Evolutionary conservation across 495 filamentous ascomycete genomes (phyloP).

Genomic region (Cercophora sp.): DNA sequence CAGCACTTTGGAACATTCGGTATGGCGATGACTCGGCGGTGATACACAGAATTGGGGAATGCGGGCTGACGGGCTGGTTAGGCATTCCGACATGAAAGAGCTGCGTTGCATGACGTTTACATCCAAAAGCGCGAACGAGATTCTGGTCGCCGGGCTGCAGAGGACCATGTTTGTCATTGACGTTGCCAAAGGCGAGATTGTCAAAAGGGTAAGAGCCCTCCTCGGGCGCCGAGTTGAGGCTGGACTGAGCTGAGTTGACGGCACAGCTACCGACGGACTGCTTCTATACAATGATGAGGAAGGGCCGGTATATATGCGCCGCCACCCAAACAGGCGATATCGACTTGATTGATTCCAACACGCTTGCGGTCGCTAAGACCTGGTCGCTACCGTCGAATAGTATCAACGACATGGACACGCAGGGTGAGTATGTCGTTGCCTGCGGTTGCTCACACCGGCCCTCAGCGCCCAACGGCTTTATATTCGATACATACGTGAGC

Average conservation of each 20-base stretch:
- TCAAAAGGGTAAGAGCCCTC: slow-evolving; percentile 55
- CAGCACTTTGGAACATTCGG: slow-evolving; percentile 80
- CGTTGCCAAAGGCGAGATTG: slow-evolving; percentile 75
- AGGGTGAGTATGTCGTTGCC: slow-evolving; percentile 85
- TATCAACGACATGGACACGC: slow-evolving; percentile 93
- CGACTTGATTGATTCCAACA: slow-evolving; percentile 75
- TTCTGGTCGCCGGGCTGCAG: slow-evolving; percentile 84
- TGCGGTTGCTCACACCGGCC: slow-evolving; percentile 84
- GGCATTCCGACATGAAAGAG: slow-evolving; percentile 71
- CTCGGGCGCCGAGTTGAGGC: too few species aligned
- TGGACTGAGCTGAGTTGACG: neutral
- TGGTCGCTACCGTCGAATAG: slow-evolving; percentile 83
- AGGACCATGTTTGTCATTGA: slow-evolving; percentile 86
- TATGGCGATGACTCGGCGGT: too few species aligned
- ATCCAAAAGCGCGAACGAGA: slow-evolving; percentile 71
- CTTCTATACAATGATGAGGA: slow-evolving; percentile 88
- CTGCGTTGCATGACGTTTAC: slow-evolving; percentile 92
- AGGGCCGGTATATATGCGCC: slow-evolving; percentile 83
- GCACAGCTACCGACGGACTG: slow-evolving; percentile 62
- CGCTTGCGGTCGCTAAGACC: slow-evolving; percentile 70
- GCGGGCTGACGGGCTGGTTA: slow-evolving; percentile 24
- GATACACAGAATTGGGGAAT: too few species aligned
- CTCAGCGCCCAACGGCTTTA: slow-evolving; percentile 44
- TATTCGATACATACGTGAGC: slow-evolving; percentile 86
- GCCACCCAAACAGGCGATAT: slow-evolving; percentile 81